These are phyloP conservation scores for Colletotrichum camelliae DNA, from an alignment of 2,329 filamentous ascomycete genomes.

Conservation along the genomic window DNA sequence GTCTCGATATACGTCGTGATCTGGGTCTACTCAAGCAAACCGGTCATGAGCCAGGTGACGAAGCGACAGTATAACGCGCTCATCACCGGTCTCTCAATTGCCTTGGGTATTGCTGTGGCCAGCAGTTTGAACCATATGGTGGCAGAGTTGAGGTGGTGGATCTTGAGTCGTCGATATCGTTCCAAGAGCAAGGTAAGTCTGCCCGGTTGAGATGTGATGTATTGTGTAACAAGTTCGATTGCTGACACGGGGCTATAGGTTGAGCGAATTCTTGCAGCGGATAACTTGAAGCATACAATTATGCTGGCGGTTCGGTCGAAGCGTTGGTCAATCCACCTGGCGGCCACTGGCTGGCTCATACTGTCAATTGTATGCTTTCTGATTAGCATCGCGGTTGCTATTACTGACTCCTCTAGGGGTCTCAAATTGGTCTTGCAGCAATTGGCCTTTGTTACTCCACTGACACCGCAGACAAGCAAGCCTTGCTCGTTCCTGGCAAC, in stretches of 20 bases:
- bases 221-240: background rate
- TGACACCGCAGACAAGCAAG: slow-evolving; percentile 37
- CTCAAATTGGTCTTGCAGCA: slow-evolving; percentile 48
- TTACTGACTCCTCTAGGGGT: slow-evolving; percentile 30
- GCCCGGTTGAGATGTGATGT: background rate
- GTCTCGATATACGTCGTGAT: slow-evolving; percentile 33
- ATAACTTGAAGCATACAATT: slow-evolving; percentile 33
- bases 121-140: slow-evolving; percentile 49
- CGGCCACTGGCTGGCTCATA: slow-evolving; percentile 33
- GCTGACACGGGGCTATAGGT: background rate
- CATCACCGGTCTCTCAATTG: slow-evolving; percentile 48
- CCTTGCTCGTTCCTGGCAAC: slow-evolving; percentile 36
- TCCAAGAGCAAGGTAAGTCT: slow-evolving; percentile 42
- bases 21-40: slow-evolving; percentile 28
- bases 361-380: slow-evolving; percentile 32
- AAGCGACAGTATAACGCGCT: slow-evolving; percentile 49
- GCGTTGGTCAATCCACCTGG: slow-evolving; percentile 30
- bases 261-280: slow-evolving; percentile 33
- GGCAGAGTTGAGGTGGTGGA: slow-evolving; percentile 50
- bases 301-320: slow-evolving; percentile 32
- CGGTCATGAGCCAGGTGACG: slow-evolving; percentile 33
- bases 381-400: too few species aligned
- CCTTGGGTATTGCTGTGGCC: slow-evolving; percentile 45
- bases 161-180: slow-evolving; percentile 41
- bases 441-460: slow-evolving; percentile 48